These are phyloP conservation scores for Bipolaris zeicola DNA, from an alignment of 2,329 filamentous ascomycete species.

Conservation along the genomic window DNA sequence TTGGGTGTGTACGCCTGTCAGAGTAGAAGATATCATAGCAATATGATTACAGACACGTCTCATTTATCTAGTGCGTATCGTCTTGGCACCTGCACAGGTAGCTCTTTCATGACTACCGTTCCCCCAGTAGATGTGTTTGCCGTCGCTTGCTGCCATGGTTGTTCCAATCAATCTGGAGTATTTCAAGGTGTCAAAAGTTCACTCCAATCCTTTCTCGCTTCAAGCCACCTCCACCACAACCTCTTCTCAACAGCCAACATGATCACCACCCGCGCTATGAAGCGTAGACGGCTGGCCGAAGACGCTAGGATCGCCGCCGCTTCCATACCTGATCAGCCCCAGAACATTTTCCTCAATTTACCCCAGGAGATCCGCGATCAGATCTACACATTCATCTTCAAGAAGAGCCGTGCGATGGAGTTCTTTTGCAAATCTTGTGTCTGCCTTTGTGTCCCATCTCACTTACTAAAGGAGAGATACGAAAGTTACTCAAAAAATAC, in stretches of 20 bases:
- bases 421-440: not conserved
- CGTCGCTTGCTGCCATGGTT: not conserved
- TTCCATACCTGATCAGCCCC: accelerated
- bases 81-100: not conserved
- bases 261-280: not conserved
- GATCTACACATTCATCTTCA: not conserved
- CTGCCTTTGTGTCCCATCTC: not conserved
- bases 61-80: not conserved
- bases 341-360: not conserved
- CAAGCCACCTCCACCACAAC: not conserved
- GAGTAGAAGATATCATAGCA: slow-evolving; percentile 14
- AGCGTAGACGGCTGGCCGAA: not conserved
- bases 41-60: slow-evolving; percentile 9
- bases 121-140: not conserved
- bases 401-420: accelerated
- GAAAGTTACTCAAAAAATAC: too few species aligned
- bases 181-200: not conserved
- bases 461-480: too few species aligned
- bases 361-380: not conserved
- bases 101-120: not conserved
- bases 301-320: not conserved
- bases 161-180: not conserved
- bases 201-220: not conserved
- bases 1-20: slow-evolving; percentile 11
- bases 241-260: not conserved